phyloP scores from a whole-genome alignment of 352 stramenopile species.

The Phytophthora colocasiae region DNA sequence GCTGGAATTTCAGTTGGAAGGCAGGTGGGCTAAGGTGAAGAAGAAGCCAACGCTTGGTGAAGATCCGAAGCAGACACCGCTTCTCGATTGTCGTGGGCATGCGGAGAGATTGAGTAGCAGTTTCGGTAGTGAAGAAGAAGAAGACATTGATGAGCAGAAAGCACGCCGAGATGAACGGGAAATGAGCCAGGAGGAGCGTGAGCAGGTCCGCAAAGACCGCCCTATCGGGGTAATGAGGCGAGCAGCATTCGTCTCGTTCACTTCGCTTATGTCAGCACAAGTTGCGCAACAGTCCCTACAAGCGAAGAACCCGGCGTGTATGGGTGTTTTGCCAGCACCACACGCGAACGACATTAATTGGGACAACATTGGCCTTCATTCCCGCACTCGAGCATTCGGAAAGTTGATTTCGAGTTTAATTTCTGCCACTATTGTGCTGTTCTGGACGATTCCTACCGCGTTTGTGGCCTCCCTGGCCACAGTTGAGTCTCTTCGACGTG shows the following conservation, averaged over 20 bases:
- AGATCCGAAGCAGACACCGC: conserved; percentile 27
- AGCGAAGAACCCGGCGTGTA: conserved; percentile 57
- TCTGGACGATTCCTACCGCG: conserved; percentile 85
- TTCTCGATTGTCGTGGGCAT: conserved; percentile 22
- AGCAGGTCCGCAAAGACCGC: conserved; percentile 51
- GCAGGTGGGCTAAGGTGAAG: conserved; percentile 11
- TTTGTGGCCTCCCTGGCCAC: conserved; percentile 78
- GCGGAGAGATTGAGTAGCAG: conserved; percentile 25
- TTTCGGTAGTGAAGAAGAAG: conserved; percentile 29
- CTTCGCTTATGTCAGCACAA: conserved; percentile 73
- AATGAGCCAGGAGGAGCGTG: conserved; percentile 58
- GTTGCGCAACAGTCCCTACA: conserved; percentile 77
- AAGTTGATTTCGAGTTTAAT: conserved; percentile 58
- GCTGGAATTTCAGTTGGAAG: conserved; percentile 17
- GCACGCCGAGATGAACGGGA: conserved; percentile 42
- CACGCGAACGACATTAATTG: conserved; percentile 78
- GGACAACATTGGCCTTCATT: conserved; percentile 72
- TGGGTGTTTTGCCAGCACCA: conserved; percentile 62
- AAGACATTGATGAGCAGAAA: conserved; percentile 42
- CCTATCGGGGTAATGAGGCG: conserved; percentile 72
- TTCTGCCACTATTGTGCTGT: conserved; percentile 75
- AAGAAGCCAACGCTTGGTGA: conserved; percentile 18
- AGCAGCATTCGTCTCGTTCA: conserved; percentile 82
- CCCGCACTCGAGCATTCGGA: conserved; percentile 56
- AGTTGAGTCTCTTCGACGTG: conserved; percentile 67